phyloP scores from a whole-genome alignment of 2,329 filamentous ascomycete genomes.

The Blastomyces gilchristii region DNA sequence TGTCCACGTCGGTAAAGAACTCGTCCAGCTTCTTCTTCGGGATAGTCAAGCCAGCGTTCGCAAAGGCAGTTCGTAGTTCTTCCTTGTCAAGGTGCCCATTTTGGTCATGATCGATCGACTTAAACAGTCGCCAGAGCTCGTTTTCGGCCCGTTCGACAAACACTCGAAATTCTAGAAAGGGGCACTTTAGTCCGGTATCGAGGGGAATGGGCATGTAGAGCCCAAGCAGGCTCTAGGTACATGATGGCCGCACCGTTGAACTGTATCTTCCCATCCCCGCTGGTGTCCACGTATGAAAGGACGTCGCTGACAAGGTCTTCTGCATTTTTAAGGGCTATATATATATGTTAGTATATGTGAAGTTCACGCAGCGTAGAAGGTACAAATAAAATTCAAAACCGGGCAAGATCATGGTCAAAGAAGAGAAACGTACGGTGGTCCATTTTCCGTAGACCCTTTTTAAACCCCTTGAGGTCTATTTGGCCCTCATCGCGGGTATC shows the following conservation, averaged over 20 bases:
- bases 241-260: constrained; percentile 59
- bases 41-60: constrained; percentile 65
- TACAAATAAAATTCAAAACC: neutral
- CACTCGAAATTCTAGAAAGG: constrained; percentile 62
- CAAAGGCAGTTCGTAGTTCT: constrained; percentile 73
- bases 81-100: constrained; percentile 77
- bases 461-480: constrained; percentile 73
- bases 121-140: constrained; percentile 72
- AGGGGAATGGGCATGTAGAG: constrained; percentile 1
- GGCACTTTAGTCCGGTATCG: neutral
- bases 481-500: constrained; percentile 67
- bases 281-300: constrained; percentile 71
- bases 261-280: constrained; percentile 80
- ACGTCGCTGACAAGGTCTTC: constrained; percentile 73
- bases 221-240: constrained; percentile 11
- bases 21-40: constrained; percentile 65
- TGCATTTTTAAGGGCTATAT: constrained; percentile 73
- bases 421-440: constrained; percentile 61
- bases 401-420: neutral
- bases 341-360: constrained; percentile 10
- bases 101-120: constrained; percentile 72
- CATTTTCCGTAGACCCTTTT: constrained; percentile 74
- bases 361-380: neutral
- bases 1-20: constrained; percentile 85
- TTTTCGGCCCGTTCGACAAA: constrained; percentile 84